phyloP scores from a whole-genome alignment of 208 protist genomes.

The Tritrichomonas musculus region DNA sequence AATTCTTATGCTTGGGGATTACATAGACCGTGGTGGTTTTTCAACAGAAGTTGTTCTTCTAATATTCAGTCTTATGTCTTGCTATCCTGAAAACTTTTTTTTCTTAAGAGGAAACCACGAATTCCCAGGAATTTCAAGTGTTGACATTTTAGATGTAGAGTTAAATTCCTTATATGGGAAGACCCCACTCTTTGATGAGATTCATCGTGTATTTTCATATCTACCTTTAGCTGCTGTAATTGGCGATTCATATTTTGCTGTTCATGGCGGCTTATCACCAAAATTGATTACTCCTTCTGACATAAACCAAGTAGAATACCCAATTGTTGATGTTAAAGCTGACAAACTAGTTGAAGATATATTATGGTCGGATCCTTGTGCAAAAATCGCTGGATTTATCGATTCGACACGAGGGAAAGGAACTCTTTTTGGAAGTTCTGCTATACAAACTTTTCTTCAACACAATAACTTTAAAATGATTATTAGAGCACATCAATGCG shows the following conservation, averaged over 20 bases:
- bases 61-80: conserved; percentile 71
- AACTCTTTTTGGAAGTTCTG: background rate
- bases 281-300: conserved; percentile 65
- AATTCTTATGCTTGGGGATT: conserved; percentile 82
- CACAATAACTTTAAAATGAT: background rate
- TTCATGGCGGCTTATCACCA: conserved; percentile 71
- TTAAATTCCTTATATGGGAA: conserved; percentile 66
- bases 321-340: background rate
- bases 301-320: conserved; percentile 47
- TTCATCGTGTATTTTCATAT: conserved; percentile 71
- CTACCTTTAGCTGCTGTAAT: conserved; percentile 66
- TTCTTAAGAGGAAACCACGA: conserved; percentile 83
- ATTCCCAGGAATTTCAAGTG: conserved; percentile 69
- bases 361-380: background rate
- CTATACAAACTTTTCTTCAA: background rate
- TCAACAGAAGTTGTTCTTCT: conserved; percentile 75
- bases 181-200: conserved; percentile 70
- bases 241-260: conserved; percentile 60
- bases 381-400: background rate
- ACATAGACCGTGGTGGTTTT: conserved; percentile 38
- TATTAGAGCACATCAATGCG: conserved; percentile 23
- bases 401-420: background rate
- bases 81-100: conserved; percentile 72
- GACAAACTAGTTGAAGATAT: background rate
- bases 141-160: conserved; percentile 77